Conservation (phyloP, 2,329 filamentous ascomycete genomes). For the Phialemonium atrogriseum region DNA sequence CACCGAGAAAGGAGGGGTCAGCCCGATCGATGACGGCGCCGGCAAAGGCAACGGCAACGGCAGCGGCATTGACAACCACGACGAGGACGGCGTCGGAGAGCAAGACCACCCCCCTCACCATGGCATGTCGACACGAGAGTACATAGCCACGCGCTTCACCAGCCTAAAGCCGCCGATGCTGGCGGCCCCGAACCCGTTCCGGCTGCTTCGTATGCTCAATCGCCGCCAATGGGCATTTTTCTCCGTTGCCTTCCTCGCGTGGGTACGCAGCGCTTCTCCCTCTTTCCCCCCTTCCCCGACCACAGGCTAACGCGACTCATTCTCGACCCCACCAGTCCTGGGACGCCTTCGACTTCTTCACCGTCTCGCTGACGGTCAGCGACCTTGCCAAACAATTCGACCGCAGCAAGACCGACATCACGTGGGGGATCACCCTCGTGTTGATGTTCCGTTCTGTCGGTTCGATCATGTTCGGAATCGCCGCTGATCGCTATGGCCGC, state of each 20-base stretch:
- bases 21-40: conserved; percentile 3
- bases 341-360: conserved; percentile 62
- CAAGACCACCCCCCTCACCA: conserved; percentile 33
- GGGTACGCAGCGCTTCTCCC: conserved; percentile 28
- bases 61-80: conserved; percentile 4
- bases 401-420: conserved; percentile 36
- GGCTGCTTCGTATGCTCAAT: conserved; percentile 38
- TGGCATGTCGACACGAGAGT: conserved; percentile 38
- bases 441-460: conserved; percentile 53
- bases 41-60: not conserved
- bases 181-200: conserved; percentile 44
- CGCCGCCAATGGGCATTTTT: conserved; percentile 48
- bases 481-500: conserved; percentile 47
- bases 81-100: too few species aligned
- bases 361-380: conserved; percentile 50
- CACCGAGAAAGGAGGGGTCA: conserved; percentile 11
- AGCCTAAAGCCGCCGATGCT: conserved; percentile 50
- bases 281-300: not conserved
- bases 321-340: conserved; percentile 33
- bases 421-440: conserved; percentile 56
- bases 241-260: conserved; percentile 44
- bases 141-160: conserved; percentile 42
- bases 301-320: not conserved
- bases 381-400: conserved; percentile 32
- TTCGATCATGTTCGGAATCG: conserved; percentile 44